Base-by-base conservation (phyloP, 148 eudicot genomes). In the Mesembryanthemum crystallinum region DNA sequence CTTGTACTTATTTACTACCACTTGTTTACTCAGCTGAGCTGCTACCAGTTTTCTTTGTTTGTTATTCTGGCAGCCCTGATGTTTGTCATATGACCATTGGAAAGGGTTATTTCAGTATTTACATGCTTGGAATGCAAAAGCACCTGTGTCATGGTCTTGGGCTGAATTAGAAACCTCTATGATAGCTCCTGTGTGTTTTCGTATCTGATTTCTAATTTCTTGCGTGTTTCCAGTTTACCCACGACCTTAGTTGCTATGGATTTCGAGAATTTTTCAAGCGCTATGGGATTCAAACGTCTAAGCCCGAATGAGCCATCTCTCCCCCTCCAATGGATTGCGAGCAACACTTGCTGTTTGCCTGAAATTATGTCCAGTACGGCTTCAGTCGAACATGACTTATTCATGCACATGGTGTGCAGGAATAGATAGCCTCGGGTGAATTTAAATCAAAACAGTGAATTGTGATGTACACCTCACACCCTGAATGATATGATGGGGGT, bases 181-280 rank as follows among this genome's bases (percentile, higher is more conserved):
- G 39, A 8, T 59, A 13, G 33, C 1, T 23, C n/a, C 14, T 13
- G 21, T 5, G 67, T 9, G 23, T 65, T 61, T 76, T 61, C 72
- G 43, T 72, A 20, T 72, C 51, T 74, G 70, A 62, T 51, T 15
- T 62, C 78, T 65, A 42, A 66, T 52, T 37, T 30, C 23, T 39
- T 37, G 6, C 66, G 63, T 24, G 61, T 67, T 78, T 70, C 2
- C 89, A 93, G 98, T 93, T 88, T 84, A 89, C 83, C 82, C 85
- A 91, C 73, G 98, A 93, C 54, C 71, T 82, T 54, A 93, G 98
- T 81, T 67, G 88, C 35, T 93, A 93, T 64, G 98, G 98, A 57
- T 90, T 90, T 72, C 82, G 89, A 81, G 94, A 90, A 76, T 88
- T 78, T 64, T 90, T 90, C 87, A 90, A 86, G 80, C 88, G 90